Base-by-base conservation (phyloP, 345 rosid species). In the Mangifera indica region DNA sequence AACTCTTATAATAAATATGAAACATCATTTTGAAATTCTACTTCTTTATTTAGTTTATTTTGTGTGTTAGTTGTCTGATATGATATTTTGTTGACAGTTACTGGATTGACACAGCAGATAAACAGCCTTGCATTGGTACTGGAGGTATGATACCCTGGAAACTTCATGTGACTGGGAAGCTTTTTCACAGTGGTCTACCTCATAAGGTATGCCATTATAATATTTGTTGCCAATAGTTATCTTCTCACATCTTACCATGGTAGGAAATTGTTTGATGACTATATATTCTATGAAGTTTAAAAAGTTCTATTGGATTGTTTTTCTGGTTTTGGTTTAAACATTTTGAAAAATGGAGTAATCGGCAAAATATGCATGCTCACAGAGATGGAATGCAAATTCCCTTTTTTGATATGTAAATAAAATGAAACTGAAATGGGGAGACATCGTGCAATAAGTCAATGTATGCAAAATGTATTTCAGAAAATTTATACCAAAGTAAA, bases 151-250 rank as follows among this genome's bases (percentile, higher is more conserved):
- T n/a, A n/a, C n/a, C n/a, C n/a, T 96, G 98, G 99, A 93, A 86
- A 81, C 92, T 96, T 80, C 92, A 86, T 58, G 90, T 82, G 32
- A 89, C 91, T 0, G 99, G 99, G 69, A 93, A 91, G 84, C 96
- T 96, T 71, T 93, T 96, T 79, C 98, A 93, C 77, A 91, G 99
- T 40, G 99, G 99, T 79, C 84, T 93, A 74, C 81, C 99, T 14
- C 92, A 96, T 78, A 96, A 91, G 96, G 98, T 95, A 77, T 61
- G 25, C 9, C 10, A 3, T 48, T 54, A 46, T 34, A n/a, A 42
- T 11, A 10, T 49, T 14, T 74, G 12, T 53, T 76, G 1, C 62
- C 46, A 3, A 34, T 29, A 17, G 18, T 66, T 22, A 22, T 40
- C 40, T 63, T 29, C 21, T 56, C 9, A 7, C 11, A 34, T 7